Conservation (phyloP, 495 filamentous ascomycete genomes). For the Parathielavia hyrcaniae region DNA sequence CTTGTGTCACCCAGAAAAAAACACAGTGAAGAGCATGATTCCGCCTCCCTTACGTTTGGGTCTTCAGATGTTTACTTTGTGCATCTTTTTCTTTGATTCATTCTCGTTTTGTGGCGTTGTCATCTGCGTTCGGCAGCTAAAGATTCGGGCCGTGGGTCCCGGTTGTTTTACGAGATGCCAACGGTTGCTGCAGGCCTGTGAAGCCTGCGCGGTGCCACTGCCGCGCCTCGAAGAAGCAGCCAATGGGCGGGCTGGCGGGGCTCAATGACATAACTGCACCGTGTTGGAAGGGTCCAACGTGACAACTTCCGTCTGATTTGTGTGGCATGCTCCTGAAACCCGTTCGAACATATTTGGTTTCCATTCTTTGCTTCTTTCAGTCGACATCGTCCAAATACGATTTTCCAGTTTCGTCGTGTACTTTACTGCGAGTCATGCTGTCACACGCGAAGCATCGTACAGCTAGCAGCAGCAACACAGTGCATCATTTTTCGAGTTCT, state of each 20-base stretch:
- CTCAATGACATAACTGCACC: constrained; percentile 9
- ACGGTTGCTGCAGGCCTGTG: too few relatives aligned
- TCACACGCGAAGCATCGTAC: too few relatives aligned
- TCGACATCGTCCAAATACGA: neutral
- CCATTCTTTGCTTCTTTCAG: neutral
- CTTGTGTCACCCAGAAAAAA: neutral
- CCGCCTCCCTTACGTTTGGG: too few relatives aligned
- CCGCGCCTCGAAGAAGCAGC: constrained; percentile 13
- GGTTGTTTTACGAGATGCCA: too few relatives aligned
- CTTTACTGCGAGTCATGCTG: too few relatives aligned
- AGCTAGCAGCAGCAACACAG: neutral
- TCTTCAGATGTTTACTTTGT: too few relatives aligned
- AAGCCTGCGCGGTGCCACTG: too few relatives aligned
- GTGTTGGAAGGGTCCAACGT: neutral
- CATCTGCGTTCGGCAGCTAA: too few relatives aligned
- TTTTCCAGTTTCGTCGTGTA: too few relatives aligned
- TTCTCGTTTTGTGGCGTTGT: neutral
- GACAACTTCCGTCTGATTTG: neutral
- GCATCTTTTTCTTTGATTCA: neutral
- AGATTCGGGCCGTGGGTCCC: too few relatives aligned
- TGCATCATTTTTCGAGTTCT: neutral
- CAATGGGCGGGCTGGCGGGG: constrained; percentile 4
- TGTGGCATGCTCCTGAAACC: neutral
- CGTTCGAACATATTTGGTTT: neutral
- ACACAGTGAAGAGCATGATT: too few relatives aligned